phyloP scores from a whole-genome alignment of 129 eudicot species.

The Pulicaria dysenterica region DNA sequence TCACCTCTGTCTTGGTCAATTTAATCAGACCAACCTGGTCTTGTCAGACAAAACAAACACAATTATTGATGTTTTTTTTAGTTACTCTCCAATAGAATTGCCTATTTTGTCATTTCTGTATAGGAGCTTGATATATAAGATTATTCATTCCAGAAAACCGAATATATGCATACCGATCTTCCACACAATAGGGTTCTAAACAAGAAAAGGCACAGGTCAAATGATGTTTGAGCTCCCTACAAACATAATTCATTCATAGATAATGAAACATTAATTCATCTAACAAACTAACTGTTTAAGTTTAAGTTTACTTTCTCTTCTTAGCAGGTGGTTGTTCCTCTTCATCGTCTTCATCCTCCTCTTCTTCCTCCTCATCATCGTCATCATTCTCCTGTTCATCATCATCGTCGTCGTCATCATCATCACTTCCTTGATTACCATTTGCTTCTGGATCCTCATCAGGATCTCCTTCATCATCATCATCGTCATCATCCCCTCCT shows the following conservation, averaged over 20 bases:
- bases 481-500: constrained; percentile 60
- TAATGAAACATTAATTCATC: constrained; percentile 31
- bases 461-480: constrained; percentile 65
- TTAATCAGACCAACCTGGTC: no score
- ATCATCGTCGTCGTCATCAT: constrained; percentile 61
- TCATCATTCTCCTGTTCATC: constrained; percentile 62
- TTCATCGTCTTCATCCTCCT: constrained; percentile 62
- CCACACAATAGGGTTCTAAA: constrained; percentile 31
- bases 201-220: constrained; percentile 36
- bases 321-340: constrained; percentile 91
- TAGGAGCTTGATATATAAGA: background rate
- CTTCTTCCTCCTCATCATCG: constrained; percentile 58
- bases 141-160: constrained; percentile 24
- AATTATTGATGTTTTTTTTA: no score
- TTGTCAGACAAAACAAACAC: no score
- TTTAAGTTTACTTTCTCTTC: constrained; percentile 79
- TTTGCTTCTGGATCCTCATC: constrained; percentile 63
- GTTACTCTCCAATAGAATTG: no score
- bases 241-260: constrained; percentile 29
- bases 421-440: constrained; percentile 63
- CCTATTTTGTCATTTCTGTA: no score
- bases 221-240: constrained; percentile 28
- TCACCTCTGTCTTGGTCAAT: no score
- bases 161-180: constrained; percentile 36
- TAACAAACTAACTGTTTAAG: constrained; percentile 34